phyloP scores from a whole-genome alignment of 1,284 basidiomycete genomes.

The Somion occarium region DNA sequence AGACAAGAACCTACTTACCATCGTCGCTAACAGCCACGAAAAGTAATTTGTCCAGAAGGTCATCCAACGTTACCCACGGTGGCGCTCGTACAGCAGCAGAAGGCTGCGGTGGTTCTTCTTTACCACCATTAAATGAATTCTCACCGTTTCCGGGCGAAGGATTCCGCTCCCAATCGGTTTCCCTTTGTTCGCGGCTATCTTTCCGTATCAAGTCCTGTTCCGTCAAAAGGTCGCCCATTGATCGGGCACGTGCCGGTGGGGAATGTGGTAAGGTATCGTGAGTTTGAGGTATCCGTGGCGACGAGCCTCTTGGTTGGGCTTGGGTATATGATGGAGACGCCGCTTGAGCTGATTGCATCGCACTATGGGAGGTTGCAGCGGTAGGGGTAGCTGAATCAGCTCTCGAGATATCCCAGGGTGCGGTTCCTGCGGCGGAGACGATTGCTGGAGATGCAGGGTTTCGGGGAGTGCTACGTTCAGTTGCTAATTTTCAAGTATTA shows the following conservation, averaged over 20 bases:
- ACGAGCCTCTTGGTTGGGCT: background rate
- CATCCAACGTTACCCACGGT: conserved; percentile 69
- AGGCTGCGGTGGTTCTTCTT: conserved; percentile 1
- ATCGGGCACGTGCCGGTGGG: conserved; percentile 39
- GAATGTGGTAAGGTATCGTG: conserved; percentile 9
- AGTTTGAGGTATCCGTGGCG: background rate
- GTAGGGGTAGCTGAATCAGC: conserved; percentile 47
- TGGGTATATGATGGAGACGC: too few relatives aligned
- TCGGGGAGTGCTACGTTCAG: background rate
- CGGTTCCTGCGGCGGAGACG: conserved; percentile 34
- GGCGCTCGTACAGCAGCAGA: conserved; percentile 45
- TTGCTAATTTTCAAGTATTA: too few relatives aligned
- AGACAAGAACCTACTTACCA: conserved; percentile 42
- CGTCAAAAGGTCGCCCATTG: conserved; percentile 50
- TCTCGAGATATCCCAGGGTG: conserved; percentile 49
- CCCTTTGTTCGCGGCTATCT: background rate
- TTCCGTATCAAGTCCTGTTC: conserved; percentile 32
- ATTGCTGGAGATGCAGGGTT: conserved; percentile 62
- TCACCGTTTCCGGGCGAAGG: background rate
- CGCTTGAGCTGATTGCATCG: too few relatives aligned
- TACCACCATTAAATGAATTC: background rate
- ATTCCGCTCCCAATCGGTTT: conserved; percentile 4
- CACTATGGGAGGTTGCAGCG: conserved; percentile 33
- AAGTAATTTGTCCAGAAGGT: conserved; percentile 70
- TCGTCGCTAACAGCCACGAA: conserved; percentile 64